These are phyloP conservation scores for Coemansia sp. DNA, from an alignment of 192 early-diverging fungal genomes.

Conservation along the genomic window DNA sequence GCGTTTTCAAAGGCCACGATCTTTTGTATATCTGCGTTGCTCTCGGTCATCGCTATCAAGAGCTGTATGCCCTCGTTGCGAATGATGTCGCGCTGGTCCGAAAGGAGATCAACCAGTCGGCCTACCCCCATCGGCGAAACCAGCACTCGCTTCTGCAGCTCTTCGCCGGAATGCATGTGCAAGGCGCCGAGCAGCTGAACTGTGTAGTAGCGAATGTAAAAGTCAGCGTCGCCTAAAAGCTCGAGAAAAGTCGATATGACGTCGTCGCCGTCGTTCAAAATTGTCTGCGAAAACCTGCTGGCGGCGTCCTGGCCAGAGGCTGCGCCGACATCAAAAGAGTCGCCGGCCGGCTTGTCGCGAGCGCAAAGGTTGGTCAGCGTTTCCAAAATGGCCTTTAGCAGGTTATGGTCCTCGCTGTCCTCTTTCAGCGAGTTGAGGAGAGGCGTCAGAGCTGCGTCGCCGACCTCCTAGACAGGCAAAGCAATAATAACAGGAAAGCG, in stretches of 20 bases:
- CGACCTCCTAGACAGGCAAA: constrained; percentile 88
- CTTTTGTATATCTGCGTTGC: constrained; percentile 96
- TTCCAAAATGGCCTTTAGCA: constrained; percentile 82
- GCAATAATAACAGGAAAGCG: too few species aligned
- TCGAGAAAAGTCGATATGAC: constrained; percentile 82
- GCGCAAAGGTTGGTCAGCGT: constrained; percentile 63
- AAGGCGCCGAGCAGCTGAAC: constrained; percentile 83
- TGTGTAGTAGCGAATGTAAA: constrained; percentile 90
- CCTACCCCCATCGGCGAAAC: constrained; percentile 80
- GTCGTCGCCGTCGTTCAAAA: constrained; percentile 41
- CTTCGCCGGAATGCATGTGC: constrained; percentile 52
- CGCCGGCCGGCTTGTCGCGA: constrained; percentile 53
- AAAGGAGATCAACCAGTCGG: constrained; percentile 89
- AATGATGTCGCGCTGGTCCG: constrained; percentile 91
- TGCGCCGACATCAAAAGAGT: constrained; percentile 9
- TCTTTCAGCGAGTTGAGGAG: constrained; percentile 74
- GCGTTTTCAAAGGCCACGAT: constrained; percentile 98
- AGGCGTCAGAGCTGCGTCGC: constrained; percentile 68
- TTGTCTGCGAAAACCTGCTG: constrained; percentile 42
- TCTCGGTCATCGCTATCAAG: constrained; percentile 85
- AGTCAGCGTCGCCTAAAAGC: constrained; percentile 87
- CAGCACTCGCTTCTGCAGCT: constrained; percentile 80
- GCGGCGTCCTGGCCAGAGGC: constrained; percentile 11
- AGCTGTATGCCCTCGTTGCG: constrained; percentile 93
- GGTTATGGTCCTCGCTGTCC: constrained; percentile 82